These are phyloP conservation scores for Penicillium cosmopolitanum DNA, from an alignment of 495 filamentous ascomycete genomes.

Conservation along the genomic window DNA sequence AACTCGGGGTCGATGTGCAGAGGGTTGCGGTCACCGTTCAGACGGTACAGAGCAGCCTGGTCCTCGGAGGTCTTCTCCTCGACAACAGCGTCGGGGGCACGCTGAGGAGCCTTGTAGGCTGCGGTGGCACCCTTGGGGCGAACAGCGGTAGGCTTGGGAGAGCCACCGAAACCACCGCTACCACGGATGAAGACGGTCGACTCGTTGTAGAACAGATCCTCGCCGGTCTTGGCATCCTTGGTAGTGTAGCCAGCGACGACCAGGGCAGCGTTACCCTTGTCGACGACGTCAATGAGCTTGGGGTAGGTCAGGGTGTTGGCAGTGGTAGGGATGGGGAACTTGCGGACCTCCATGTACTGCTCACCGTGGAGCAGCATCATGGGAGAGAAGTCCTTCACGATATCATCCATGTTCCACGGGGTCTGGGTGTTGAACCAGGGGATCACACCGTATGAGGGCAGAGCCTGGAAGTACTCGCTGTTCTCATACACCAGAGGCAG, in stretches of 20 bases:
- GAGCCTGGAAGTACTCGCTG: slow-evolving; percentile 84
- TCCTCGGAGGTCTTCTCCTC: slow-evolving; percentile 92
- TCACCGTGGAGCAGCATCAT: slow-evolving; percentile 99
- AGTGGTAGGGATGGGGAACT: slow-evolving; percentile 91
- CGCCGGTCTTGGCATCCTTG: slow-evolving; percentile 74
- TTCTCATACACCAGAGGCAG: slow-evolving; percentile 88
- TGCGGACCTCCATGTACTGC: slow-evolving; percentile 95
- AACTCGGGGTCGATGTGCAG: slow-evolving; percentile 95
- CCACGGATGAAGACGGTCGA: slow-evolving; percentile 89
- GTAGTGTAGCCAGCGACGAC: slow-evolving; percentile 80
- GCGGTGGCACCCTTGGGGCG: slow-evolving; percentile 76
- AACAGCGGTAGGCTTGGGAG: slow-evolving; percentile 69
- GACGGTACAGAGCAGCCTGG: slow-evolving; percentile 92
- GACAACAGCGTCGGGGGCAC: slow-evolving; percentile 76
- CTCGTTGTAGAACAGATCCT: slow-evolving; percentile 97
- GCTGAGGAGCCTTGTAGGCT: slow-evolving; percentile 75
- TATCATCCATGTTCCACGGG: slow-evolving; percentile 79
- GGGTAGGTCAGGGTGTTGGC: slow-evolving; percentile 79
- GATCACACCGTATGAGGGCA: slow-evolving; percentile 94
- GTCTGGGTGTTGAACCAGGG: slow-evolving; percentile 84
- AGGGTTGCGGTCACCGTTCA: slow-evolving; percentile 92
- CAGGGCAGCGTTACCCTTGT: slow-evolving; percentile 92
- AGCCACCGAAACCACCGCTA: slow-evolving; percentile 88
- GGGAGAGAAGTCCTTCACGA: slow-evolving; percentile 92
- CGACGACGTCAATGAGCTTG: slow-evolving; percentile 89